phyloP scores from a whole-genome alignment of 108 stramenopile genomes.

The Discostella pseudostelligera region DNA sequence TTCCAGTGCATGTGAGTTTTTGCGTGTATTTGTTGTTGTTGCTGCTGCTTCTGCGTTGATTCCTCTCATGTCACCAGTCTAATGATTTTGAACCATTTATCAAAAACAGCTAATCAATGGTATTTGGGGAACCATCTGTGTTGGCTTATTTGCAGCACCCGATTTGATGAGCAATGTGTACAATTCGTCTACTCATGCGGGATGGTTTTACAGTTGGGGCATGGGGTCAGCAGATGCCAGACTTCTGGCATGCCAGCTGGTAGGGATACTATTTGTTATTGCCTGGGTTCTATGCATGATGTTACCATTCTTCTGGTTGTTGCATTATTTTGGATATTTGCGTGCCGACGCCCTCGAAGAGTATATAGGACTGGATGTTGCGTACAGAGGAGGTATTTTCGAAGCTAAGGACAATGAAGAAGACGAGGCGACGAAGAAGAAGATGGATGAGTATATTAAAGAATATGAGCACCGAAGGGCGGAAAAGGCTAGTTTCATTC shows the following conservation, averaged over 20 bases:
- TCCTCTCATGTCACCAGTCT: not conserved
- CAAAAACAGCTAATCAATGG: conserved; percentile 17
- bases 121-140: conserved; percentile 42
- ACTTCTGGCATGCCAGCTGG: conserved; percentile 72
- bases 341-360: conserved; percentile 79
- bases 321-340: conserved; percentile 74
- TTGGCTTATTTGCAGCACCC: conserved; percentile 52
- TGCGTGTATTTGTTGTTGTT: not conserved
- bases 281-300: conserved; percentile 69
- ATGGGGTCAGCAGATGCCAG: conserved; percentile 49
- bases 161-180: conserved; percentile 28
- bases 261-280: conserved; percentile 64
- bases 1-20: conserved; percentile 81
- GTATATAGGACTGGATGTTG: conserved; percentile 69
- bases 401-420: conserved; percentile 25
- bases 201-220: conserved; percentile 70
- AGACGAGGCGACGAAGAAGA: conserved; percentile 9
- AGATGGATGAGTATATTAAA: conserved; percentile 32
- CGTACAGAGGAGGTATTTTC: conserved; percentile 50
- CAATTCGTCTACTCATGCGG: conserved; percentile 45
- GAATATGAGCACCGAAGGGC: conserved; percentile 25
- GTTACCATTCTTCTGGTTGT: conserved; percentile 64
- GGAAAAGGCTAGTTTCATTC: conserved; percentile 15
- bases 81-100: not conserved
- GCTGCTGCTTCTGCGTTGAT: not conserved